These are phyloP conservation scores for Amanita muscaria DNA, from an alignment of 768 basidiomycete species.

Conservation along the genomic window DNA sequence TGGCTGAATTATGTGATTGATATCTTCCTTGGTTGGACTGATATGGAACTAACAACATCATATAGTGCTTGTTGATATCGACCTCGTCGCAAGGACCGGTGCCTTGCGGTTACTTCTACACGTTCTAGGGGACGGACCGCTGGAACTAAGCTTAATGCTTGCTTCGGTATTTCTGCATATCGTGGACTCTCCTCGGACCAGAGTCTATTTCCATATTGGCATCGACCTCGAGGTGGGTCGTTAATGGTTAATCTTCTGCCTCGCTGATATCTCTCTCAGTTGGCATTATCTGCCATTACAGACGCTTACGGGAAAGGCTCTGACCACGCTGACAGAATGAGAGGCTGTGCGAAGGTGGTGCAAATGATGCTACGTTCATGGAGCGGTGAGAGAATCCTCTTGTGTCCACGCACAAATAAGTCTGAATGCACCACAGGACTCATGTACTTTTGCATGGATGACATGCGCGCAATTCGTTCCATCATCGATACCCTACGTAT, in stretches of 20 bases:
- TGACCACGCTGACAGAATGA: conserved; percentile 73
- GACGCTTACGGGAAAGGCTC: conserved; percentile 84
- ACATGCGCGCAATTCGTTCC: conserved; percentile 77
- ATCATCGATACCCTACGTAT: conserved; percentile 81
- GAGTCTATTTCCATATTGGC: conserved; percentile 70
- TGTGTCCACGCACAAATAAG: background rate
- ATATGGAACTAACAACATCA: conserved; percentile 1
- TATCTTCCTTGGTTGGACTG: background rate
- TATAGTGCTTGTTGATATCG: conserved; percentile 81
- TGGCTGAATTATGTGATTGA: conserved; percentile 80
- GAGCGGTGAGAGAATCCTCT: conserved; percentile 58
- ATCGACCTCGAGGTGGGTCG: conserved; percentile 79
- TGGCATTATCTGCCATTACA: conserved; percentile 82
- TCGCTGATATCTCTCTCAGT: conserved; percentile 33
- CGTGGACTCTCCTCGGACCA: conserved; percentile 76
- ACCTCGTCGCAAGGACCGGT: conserved; percentile 70
- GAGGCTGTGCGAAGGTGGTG: conserved; percentile 68
- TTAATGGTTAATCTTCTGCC: background rate
- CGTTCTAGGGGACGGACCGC: conserved; percentile 82
- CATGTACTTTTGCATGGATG: conserved; percentile 90
- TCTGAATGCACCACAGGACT: conserved; percentile 40
- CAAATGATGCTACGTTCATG: conserved; percentile 83
- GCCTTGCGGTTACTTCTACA: conserved; percentile 83
- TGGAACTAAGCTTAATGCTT: conserved; percentile 70
- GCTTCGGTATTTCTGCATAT: conserved; percentile 76